phyloP scores from a whole-genome alignment of 371 early-diverging fungal species.

The Lichtheimia ornata region DNA sequence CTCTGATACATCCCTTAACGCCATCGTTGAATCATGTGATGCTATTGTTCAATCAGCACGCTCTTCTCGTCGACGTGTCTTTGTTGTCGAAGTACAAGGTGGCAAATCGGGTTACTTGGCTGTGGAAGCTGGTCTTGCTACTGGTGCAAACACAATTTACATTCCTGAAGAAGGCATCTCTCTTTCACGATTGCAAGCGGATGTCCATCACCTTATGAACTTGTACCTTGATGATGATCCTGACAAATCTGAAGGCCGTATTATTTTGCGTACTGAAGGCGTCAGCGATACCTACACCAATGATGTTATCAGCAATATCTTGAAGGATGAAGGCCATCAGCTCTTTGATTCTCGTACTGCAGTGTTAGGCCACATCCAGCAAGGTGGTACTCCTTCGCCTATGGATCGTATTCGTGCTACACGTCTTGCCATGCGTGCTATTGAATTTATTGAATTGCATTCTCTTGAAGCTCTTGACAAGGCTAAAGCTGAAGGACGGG shows the following conservation, averaged over 20 bases:
- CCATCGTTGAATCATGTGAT: conserved; percentile 93
- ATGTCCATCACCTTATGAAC: conserved; percentile 78
- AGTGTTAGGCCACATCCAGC: conserved; percentile 96
- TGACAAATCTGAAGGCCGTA: conserved; percentile 78
- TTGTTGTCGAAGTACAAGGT: conserved; percentile 98
- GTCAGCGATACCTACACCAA: conserved; percentile 89
- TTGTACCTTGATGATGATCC: conserved; percentile 76
- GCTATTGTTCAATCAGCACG: conserved; percentile 91
- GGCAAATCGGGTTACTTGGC: conserved; percentile 97
- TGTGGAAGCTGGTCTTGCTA: conserved; percentile 86
- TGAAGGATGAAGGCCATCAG: conserved; percentile 92
- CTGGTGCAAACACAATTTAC: conserved; percentile 94
- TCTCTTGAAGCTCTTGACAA: conserved; percentile 30
- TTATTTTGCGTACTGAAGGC: conserved; percentile 83
- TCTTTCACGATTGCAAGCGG: conserved; percentile 77
- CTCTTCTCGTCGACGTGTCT: conserved; percentile 90
- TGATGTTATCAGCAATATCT: conserved; percentile 84
- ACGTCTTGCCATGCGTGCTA: conserved; percentile 75
- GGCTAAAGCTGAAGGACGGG: conserved; percentile 23
- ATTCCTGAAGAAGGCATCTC: conserved; percentile 94
- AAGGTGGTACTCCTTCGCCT: conserved; percentile 95
- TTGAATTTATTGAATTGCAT: conserved; percentile 61
- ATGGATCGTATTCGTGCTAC: conserved; percentile 95
- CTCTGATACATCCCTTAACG: conserved; percentile 97
- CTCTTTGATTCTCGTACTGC: conserved; percentile 93